A percentile compares a stretch with the other conserved stretches of the same genome.
phyloP scores from a whole-genome alignment of 371 early-diverging fungal species.

The Conidiobolus incongruus region DNA sequence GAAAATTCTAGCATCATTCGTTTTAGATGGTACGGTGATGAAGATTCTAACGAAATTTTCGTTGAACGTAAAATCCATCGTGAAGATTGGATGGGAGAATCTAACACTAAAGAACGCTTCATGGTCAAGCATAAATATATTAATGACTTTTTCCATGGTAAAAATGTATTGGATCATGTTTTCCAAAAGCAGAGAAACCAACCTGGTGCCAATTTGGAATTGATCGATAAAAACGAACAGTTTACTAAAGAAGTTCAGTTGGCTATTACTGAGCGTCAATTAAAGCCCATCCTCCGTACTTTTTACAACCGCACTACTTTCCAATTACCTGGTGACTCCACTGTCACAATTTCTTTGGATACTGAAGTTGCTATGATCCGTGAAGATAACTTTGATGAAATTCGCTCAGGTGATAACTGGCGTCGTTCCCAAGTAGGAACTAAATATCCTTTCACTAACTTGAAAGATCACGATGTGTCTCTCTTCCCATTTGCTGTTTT shows the following conservation, averaged over 20 bases:
- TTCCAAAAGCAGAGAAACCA: conserved; percentile 67
- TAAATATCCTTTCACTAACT: conserved; percentile 55
- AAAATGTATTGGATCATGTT: conserved; percentile 53
- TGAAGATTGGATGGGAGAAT: conserved; percentile 96
- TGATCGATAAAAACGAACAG: conserved; percentile 49
- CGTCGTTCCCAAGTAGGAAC: conserved; percentile 71
- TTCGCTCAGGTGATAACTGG: conserved; percentile 65
- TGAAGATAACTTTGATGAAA: conserved; percentile 63
- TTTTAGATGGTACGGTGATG: conserved; percentile 94
- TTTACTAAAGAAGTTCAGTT: conserved; percentile 73
- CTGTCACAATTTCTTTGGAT: conserved; percentile 89
- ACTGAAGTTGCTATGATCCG: conserved; percentile 94
- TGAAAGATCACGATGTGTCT: conserved; percentile 55
- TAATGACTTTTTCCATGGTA: conserved; percentile 62
- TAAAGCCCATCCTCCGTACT: conserved; percentile 66
- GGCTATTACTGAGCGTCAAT: conserved; percentile 42
- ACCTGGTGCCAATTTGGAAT: conserved; percentile 57
- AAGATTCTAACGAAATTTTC: conserved; percentile 67
- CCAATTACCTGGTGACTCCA: conserved; percentile 86
- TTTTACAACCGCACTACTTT: conserved; percentile 97
- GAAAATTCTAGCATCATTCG: conserved; percentile 89
- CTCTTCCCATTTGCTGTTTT: conserved; percentile 93
- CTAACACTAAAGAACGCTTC: conserved; percentile 90
- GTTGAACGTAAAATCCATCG: conserved; percentile 97
- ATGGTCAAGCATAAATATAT: conserved; percentile 89